Evolutionary conservation across 2,329 filamentous ascomycete genomes (phyloP).

Genomic region (Trichoderma endophyticum): DNA sequence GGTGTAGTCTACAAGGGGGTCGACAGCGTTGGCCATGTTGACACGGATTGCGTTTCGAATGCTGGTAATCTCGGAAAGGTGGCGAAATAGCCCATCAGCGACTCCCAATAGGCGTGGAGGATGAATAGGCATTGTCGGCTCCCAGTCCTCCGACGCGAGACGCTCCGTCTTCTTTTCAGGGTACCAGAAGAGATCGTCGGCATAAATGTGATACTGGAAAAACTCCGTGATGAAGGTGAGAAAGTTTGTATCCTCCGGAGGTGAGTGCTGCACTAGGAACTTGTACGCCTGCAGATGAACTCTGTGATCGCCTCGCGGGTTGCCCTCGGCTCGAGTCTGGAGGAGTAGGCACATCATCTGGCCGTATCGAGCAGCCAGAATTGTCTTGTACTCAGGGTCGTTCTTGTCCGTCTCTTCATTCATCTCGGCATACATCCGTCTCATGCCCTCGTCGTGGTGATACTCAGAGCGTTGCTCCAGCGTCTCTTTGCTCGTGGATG

Average conservation of each 20-base stretch:
- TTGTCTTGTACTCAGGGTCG: constrained; percentile 44
- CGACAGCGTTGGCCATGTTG: constrained; percentile 58
- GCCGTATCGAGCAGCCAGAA: constrained; percentile 55
- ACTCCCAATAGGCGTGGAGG: constrained; percentile 69
- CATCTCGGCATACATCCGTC: constrained; percentile 49
- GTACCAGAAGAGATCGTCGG: constrained; percentile 58
- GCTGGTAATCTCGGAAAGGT: constrained; percentile 74
- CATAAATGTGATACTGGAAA: constrained; percentile 77
- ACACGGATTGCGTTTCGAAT: constrained; percentile 71
- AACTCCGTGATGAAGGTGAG: constrained; percentile 66
- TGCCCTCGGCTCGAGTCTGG: constrained; percentile 55
- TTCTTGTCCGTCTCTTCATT: constrained; percentile 39
- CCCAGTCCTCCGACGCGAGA: constrained; percentile 45
- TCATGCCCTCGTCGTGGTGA: constrained; percentile 55
- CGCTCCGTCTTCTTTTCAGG: constrained; percentile 38
- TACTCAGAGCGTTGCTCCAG: constrained; percentile 52
- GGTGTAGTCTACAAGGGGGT: constrained; percentile 70
- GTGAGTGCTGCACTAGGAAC: constrained; percentile 61
- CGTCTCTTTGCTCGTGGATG: constrained; percentile 44
- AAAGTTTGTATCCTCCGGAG: constrained; percentile 64
- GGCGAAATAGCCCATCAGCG: constrained; percentile 74
- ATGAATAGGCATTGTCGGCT: constrained; percentile 40
- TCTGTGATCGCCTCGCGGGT: constrained; percentile 66
- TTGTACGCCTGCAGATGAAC: constrained; percentile 75
- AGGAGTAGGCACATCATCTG: constrained; percentile 62